Evolutionary conservation across 306 rosid genomes (phyloP).

Genomic region (Vigna radiata): DNA sequence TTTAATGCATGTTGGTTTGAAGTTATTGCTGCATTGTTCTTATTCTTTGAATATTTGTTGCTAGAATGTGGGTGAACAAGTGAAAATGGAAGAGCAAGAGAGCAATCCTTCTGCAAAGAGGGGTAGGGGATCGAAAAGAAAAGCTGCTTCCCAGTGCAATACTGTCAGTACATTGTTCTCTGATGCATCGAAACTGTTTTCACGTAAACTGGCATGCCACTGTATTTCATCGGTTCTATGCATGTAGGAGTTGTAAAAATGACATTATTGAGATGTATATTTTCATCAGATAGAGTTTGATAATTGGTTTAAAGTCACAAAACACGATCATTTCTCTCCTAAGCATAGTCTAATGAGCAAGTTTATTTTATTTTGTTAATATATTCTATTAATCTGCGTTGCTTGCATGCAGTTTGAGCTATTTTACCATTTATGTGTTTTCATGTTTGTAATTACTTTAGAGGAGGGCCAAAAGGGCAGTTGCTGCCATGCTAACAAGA

Average conservation of each 20-base stretch:
- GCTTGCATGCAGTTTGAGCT: slow-evolving; percentile 23
- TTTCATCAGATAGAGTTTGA: slow-evolving; percentile 4
- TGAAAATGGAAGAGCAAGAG: slow-evolving; percentile 55
- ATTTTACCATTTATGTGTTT: background rate
- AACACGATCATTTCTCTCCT: background rate
- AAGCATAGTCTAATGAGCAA: background rate
- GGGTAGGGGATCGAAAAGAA: slow-evolving; percentile 79
- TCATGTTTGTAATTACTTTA: slow-evolving; percentile 42
- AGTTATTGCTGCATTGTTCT: slow-evolving; percentile 23
- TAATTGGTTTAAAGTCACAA: slow-evolving; percentile 18
- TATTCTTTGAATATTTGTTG: slow-evolving; percentile 43
- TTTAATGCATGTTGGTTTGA: background rate
- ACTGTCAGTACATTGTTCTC: slow-evolving; percentile 57
- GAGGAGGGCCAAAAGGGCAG: slow-evolving; percentile 91
- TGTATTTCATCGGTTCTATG: background rate
- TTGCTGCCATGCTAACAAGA: slow-evolving; percentile 93
- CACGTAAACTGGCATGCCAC: background rate
- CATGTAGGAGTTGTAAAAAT: background rate
- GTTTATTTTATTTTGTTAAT: background rate
- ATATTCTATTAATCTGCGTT: background rate
- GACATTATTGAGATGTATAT: background rate
- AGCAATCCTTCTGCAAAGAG: slow-evolving; percentile 49
- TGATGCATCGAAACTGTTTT: slow-evolving; percentile 3
- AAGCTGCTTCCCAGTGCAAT: slow-evolving; percentile 66
- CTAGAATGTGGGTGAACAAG: slow-evolving; percentile 66